These are phyloP conservation scores for Mollisia scopiformis DNA, from an alignment of 2,329 filamentous ascomycete species.

Conservation along the genomic window DNA sequence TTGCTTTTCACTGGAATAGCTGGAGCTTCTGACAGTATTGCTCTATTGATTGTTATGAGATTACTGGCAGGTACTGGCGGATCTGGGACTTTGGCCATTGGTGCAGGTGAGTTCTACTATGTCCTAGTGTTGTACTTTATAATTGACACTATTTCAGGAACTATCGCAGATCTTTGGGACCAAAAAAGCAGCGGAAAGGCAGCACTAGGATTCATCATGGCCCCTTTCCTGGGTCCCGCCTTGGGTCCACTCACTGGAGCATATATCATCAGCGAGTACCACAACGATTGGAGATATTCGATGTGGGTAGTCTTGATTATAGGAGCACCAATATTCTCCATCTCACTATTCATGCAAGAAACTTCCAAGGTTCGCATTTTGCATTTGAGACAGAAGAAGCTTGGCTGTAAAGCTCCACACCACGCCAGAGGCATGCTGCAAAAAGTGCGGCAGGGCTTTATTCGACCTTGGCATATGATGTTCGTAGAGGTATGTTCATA, in stretches of 20 bases:
- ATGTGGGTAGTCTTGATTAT: constrained; percentile 32
- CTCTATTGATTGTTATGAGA: constrained; percentile 63
- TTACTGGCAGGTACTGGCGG: constrained; percentile 68
- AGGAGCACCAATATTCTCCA: constrained; percentile 39
- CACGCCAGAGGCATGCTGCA: constrained; percentile 24
- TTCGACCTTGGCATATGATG: constrained; percentile 61
- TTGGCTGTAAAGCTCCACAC: constrained; percentile 30
- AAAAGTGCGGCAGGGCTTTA: constrained; percentile 29
- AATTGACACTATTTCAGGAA: constrained; percentile 25
- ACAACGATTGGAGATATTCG: constrained; percentile 31
- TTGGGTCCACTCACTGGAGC: constrained; percentile 31
- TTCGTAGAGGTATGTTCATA: constrained; percentile 54
- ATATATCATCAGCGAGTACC: constrained; percentile 36
- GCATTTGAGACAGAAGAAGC: constrained; percentile 34
- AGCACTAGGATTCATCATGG: constrained; percentile 27
- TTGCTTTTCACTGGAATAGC: constrained; percentile 64
- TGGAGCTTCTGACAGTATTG: constrained; percentile 59
- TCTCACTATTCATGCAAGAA: constrained; percentile 44
- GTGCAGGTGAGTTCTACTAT: constrained; percentile 23
- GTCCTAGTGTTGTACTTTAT: neutral
- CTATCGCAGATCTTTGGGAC: constrained; percentile 52
- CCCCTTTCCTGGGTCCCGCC: constrained; percentile 31
- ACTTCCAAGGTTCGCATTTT: constrained; percentile 29
- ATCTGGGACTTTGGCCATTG: constrained; percentile 40
- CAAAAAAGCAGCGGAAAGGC: constrained; percentile 36